Conservation (phyloP, 2,329 filamentous ascomycete species). For the Thelonectria discophora region DNA sequence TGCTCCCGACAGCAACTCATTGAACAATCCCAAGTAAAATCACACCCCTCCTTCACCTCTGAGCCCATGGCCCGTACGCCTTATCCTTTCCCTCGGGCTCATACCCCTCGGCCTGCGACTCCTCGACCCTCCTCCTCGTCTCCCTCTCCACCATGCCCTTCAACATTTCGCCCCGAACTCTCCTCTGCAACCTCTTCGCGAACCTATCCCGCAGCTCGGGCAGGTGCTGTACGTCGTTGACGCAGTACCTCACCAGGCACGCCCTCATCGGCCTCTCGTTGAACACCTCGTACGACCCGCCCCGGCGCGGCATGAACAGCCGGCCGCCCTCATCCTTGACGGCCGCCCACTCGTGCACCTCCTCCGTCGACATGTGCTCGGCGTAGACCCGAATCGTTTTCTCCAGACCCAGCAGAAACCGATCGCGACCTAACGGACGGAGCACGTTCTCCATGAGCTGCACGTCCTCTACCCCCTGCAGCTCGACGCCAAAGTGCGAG, state of each 20-base stretch:
- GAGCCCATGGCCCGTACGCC: slow-evolving; percentile 13
- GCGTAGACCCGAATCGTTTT: slow-evolving; percentile 8
- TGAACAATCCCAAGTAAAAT: no score
- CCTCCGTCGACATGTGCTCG: background rate
- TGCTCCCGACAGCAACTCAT: no score
- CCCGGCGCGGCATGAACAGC: slow-evolving; percentile 53
- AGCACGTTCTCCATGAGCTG: slow-evolving; percentile 64
- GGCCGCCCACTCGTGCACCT: slow-evolving; percentile 39
- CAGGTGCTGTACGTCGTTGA: slow-evolving; percentile 55
- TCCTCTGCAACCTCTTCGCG: slow-evolving; percentile 29
- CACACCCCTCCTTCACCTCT: no score
- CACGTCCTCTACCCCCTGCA: slow-evolving; percentile 59
- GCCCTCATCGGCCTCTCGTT: slow-evolving; percentile 53
- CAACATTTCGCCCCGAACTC: slow-evolving; percentile 9
- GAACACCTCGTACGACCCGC: slow-evolving; percentile 59
- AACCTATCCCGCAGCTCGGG: slow-evolving; percentile 47
- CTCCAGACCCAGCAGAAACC: slow-evolving; percentile 11
- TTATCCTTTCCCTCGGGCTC: slow-evolving; percentile 8
- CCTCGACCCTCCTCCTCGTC: slow-evolving; percentile 40
- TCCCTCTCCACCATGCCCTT: slow-evolving; percentile 38
- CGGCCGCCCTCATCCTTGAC: slow-evolving; percentile 49
- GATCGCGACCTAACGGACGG: background rate
- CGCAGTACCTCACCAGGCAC: slow-evolving; percentile 56
- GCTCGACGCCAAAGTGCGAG: slow-evolving; percentile 51
- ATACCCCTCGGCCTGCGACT: slow-evolving; percentile 43